phyloP scores from a whole-genome alignment of 2,329 filamentous ascomycete species.

The Fusarium sp. region DNA sequence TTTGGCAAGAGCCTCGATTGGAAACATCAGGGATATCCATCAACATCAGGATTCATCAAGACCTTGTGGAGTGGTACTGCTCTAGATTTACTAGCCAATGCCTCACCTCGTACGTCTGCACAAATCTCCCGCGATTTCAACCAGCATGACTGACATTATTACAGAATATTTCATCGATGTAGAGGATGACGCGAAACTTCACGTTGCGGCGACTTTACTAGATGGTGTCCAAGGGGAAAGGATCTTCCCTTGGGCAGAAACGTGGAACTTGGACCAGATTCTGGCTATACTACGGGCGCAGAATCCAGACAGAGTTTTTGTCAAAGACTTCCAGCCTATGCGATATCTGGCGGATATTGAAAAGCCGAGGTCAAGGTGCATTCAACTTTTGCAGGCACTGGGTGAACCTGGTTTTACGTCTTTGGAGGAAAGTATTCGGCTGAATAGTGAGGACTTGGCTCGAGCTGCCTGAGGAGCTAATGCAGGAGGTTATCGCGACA shows the following conservation, averaged over 20 bases:
- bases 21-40: slow-evolving; percentile 30
- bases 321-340: slow-evolving; percentile 20
- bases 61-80: slow-evolving; percentile 31
- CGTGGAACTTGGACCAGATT: slow-evolving; percentile 59
- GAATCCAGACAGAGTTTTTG: slow-evolving; percentile 25
- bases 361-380: background rate
- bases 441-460: slow-evolving; percentile 1
- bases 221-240: slow-evolving; percentile 59
- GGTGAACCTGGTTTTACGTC: background rate
- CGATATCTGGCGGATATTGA: background rate
- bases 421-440: background rate
- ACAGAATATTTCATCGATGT: slow-evolving; percentile 59
- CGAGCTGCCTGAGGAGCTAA: background rate
- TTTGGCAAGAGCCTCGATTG: slow-evolving; percentile 37
- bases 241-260: slow-evolving; percentile 63
- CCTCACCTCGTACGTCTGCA: background rate
- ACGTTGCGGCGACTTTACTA: slow-evolving; percentile 62
- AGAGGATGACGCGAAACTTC: slow-evolving; percentile 61
- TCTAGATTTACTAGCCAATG: background rate
- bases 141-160: background rate
- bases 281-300: slow-evolving; percentile 40
- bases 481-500: background rate
- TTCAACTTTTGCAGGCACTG: background rate
- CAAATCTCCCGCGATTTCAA: too few species aligned
- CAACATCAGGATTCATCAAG: slow-evolving; percentile 30